A percentile compares a stretch with the other conserved stretches of the same genome.
These are phyloP conservation scores for Amanita polypyramis DNA, from an alignment of 768 basidiomycete genomes.

Conservation along the genomic window DNA sequence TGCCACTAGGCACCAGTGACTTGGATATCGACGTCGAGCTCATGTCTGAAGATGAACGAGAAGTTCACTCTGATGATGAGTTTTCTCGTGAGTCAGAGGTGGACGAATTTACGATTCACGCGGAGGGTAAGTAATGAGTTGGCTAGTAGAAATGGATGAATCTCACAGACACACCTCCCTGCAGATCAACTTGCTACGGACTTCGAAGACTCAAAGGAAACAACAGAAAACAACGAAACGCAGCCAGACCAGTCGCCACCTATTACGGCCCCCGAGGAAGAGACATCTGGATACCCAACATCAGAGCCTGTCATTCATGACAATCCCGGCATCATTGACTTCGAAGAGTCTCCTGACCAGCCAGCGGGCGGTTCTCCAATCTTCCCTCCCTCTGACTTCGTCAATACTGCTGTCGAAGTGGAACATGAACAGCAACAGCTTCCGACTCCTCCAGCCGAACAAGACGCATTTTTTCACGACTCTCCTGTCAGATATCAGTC, in stretches of 20 bases:
- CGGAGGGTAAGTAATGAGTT: background rate
- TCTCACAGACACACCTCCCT: background rate
- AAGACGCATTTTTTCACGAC: background rate
- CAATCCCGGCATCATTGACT: background rate
- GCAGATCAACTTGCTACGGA: background rate
- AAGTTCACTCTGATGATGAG: background rate
- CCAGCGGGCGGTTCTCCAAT: background rate
- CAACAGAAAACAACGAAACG: background rate
- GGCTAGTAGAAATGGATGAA: background rate
- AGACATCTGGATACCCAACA: background rate
- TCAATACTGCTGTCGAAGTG: background rate
- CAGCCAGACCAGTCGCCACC: background rate
- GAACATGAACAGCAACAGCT: constrained; percentile 13
- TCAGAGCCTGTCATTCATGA: background rate
- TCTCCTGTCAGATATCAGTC: background rate
- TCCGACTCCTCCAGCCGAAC: constrained; percentile 17
- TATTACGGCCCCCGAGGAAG: background rate
- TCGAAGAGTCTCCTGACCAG: background rate
- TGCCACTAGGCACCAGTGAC: constrained; percentile 20
- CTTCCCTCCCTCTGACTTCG: background rate
- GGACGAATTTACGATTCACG: background rate
- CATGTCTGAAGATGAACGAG: background rate
- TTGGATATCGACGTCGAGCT: constrained; percentile 11
- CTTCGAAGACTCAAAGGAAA: background rate
- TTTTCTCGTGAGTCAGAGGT: background rate